Percentiles rank a stretch among this genome's conserved stretches.
phyloP scores from a whole-genome alignment of 345 rosid genomes.

The Gossypium herbaceum region DNA sequence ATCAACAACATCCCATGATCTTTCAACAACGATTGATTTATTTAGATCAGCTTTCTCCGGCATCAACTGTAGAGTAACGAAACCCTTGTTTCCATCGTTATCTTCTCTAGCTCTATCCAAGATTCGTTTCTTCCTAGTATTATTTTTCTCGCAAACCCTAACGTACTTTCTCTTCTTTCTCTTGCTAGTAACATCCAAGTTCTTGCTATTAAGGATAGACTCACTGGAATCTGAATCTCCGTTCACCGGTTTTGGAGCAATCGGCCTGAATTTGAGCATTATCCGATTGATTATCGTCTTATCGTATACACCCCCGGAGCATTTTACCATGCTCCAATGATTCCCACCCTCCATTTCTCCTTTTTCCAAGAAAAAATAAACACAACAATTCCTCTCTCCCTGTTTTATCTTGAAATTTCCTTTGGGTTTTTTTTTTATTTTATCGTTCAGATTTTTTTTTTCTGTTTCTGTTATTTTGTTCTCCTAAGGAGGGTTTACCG shows the following conservation, averaged over 20 bases:
- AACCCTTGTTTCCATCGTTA: background rate
- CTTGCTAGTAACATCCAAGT: background rate
- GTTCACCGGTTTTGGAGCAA: slow-evolving; percentile 18
- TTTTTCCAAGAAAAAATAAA: background rate
- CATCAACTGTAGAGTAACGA: slow-evolving; percentile 11
- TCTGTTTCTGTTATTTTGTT: background rate
- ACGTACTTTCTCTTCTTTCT: slow-evolving; percentile 16
- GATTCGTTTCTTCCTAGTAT: background rate
- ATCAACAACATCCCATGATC: background rate
- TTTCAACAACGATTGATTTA: background rate
- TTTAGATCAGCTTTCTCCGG: slow-evolving; percentile 15
- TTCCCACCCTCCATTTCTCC: slow-evolving; percentile 4
- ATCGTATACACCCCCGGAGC: background rate
- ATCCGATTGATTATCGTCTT: slow-evolving; percentile 10
- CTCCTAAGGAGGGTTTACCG: no score
- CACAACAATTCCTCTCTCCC: background rate
- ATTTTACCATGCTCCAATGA: background rate
- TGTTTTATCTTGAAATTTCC: background rate
- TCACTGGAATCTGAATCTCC: slow-evolving; percentile 3
- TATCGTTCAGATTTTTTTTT: no score
- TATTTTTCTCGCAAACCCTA: slow-evolving; percentile 14
- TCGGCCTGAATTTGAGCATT: slow-evolving; percentile 21
- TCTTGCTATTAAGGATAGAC: background rate
- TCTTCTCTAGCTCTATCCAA: background rate
- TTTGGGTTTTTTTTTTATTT: background rate